A percentile compares a stretch with the other conserved stretches of the same genome.
phyloP scores from a whole-genome alignment of 2,329 filamentous ascomycete genomes.

The Colletotrichum sp. region DNA sequence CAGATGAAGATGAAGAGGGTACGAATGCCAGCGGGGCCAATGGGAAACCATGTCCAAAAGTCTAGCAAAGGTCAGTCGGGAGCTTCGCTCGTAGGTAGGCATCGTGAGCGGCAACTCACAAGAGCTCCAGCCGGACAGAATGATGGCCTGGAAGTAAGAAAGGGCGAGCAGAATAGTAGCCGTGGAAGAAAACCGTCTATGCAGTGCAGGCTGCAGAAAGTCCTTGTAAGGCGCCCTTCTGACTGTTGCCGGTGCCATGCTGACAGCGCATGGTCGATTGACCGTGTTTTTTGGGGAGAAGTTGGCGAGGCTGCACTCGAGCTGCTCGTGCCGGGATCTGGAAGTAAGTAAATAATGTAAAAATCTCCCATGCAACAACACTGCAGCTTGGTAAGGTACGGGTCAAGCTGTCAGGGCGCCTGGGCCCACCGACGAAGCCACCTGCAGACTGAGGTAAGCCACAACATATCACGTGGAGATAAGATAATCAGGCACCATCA shows the following conservation, averaged over 20 bases:
- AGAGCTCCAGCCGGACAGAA: slow-evolving; percentile 72
- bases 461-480: neutral
- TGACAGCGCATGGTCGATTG: slow-evolving; percentile 50
- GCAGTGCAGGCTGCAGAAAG: slow-evolving; percentile 87
- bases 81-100: slow-evolving; percentile 1
- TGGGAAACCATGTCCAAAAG: slow-evolving; percentile 86
- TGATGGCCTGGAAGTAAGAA: slow-evolving; percentile 75
- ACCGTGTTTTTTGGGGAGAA: slow-evolving; percentile 26
- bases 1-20: slow-evolving; percentile 78
- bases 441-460: neutral
- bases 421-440: neutral
- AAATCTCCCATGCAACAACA: slow-evolving; percentile 22
- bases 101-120: slow-evolving; percentile 54
- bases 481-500: slow-evolving; percentile 4
- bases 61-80: slow-evolving; percentile 48
- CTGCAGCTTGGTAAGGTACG: neutral
- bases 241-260: slow-evolving; percentile 58
- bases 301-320: slow-evolving; percentile 24
- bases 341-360: slow-evolving; percentile 29
- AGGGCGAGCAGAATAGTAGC: slow-evolving; percentile 71
- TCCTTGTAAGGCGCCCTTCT: slow-evolving; percentile 78
- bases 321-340: slow-evolving; percentile 18
- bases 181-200: slow-evolving; percentile 84
- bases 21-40: slow-evolving; percentile 78
- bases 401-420: neutral